phyloP scores from a whole-genome alignment of 2,329 filamentous ascomycete species.

The Thyridium curvatum region DNA sequence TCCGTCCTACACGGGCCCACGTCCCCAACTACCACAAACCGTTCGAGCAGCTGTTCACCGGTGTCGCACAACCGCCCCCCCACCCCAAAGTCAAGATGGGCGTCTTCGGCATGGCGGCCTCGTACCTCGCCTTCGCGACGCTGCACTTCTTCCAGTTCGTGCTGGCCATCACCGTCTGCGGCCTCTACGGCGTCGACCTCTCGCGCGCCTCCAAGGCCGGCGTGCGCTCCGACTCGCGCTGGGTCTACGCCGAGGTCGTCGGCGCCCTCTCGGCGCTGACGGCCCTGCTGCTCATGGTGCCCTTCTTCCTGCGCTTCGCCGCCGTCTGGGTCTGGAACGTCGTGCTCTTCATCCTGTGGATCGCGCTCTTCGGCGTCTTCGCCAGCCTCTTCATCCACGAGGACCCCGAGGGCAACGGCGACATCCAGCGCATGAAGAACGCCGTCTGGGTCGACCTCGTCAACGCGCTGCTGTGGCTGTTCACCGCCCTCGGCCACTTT shows the following conservation, averaged over 20 bases:
- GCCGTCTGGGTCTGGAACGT: constrained; percentile 62
- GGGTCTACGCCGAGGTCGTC: constrained; percentile 71
- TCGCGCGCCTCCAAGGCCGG: constrained; percentile 41
- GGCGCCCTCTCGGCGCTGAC: constrained; percentile 61
- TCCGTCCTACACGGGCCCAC: no score
- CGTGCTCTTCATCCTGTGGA: constrained; percentile 71
- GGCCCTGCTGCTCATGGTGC: constrained; percentile 57
- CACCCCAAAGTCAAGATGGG: constrained; percentile 29
- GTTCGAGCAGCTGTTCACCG: no score
- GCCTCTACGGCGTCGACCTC: constrained; percentile 70
- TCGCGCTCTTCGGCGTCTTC: constrained; percentile 77
- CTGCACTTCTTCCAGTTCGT: constrained; percentile 74
- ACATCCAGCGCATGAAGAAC: constrained; percentile 72
- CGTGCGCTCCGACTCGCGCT: constrained; percentile 57
- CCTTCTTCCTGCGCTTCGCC: constrained; percentile 49
- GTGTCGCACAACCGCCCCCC: not conserved
- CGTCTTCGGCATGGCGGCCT: constrained; percentile 33
- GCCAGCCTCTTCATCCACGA: constrained; percentile 71
- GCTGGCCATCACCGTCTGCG: constrained; percentile 69
- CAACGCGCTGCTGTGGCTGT: constrained; percentile 70
- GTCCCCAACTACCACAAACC: no score
- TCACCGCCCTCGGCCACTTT: constrained; percentile 49
- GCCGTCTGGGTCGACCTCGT: constrained; percentile 78
- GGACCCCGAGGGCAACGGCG: constrained; percentile 55
- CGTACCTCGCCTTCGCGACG: constrained; percentile 49